phyloP scores from a whole-genome alignment of 2,329 filamentous ascomycete genomes.

The Talaromyces sp. region DNA sequence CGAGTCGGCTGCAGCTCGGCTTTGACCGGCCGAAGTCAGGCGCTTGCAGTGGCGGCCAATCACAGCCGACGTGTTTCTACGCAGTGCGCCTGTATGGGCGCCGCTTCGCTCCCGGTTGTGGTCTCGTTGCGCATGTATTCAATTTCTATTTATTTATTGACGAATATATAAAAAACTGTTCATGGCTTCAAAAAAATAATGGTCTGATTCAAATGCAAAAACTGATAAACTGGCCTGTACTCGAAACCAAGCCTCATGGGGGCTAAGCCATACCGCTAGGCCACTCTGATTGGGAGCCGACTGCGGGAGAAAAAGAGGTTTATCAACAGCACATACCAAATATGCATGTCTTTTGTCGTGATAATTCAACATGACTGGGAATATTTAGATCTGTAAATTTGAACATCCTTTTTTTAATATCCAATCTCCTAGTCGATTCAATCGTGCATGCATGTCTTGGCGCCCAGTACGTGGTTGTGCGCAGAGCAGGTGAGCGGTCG shows the following conservation, averaged over 20 bases:
- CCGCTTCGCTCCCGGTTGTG: no score
- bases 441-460: background rate
- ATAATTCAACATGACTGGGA: background rate
- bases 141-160: no score
- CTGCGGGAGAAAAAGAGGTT: background rate
- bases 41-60: slow-evolving; percentile 25
- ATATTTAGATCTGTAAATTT: background rate
- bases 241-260: background rate
- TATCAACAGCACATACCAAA: background rate
- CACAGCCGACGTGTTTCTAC: slow-evolving; percentile 33
- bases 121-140: no score
- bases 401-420: background rate
- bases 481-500: background rate
- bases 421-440: background rate
- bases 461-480: background rate
- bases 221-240: slow-evolving; percentile 3
- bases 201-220: background rate
- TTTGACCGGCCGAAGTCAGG: slow-evolving; percentile 9
- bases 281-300: background rate
- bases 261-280: slow-evolving; percentile 5
- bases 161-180: background rate
- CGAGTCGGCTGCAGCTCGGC: slow-evolving; percentile 8
- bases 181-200: background rate
- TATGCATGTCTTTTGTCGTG: background rate
- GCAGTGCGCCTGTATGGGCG: slow-evolving; percentile 13